Percentiles rank a stretch among this genome's conserved stretches.
Evolutionary conservation across 116 monocot species (phyloP).

Genomic region (Trichopus zeylanicus): DNA sequence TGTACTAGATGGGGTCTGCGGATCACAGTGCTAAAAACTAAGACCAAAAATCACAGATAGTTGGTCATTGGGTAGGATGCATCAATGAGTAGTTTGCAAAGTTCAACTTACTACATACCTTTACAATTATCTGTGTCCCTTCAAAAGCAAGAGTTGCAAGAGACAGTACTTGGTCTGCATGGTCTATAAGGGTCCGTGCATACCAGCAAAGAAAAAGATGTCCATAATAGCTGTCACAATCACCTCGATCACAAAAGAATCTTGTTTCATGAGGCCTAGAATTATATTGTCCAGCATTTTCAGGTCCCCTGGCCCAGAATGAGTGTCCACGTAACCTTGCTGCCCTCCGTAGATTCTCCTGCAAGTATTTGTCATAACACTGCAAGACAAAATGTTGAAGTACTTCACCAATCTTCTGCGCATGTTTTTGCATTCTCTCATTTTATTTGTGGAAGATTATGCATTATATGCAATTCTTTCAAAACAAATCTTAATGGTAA

Average conservation of each 20-base stretch:
- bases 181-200: constrained; percentile 59
- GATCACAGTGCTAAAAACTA: background rate
- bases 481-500: too few species aligned
- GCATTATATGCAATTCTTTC: background rate
- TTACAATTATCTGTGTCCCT: constrained; percentile 63
- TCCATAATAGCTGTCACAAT: constrained; percentile 93
- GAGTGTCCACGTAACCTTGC: constrained; percentile 76
- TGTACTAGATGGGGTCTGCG: background rate
- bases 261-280: constrained; percentile 86
- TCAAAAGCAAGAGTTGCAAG: constrained; percentile 86
- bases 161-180: constrained; percentile 76
- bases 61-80: background rate
- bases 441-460: background rate
- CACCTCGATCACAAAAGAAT: constrained; percentile 91
- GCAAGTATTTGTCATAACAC: constrained; percentile 97
- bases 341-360: constrained; percentile 62
- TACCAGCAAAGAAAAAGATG: constrained; percentile 96
- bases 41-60: background rate
- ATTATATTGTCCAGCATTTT: constrained; percentile 95
- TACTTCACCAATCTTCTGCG: background rate
- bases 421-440: background rate
- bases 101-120: constrained; percentile 22
- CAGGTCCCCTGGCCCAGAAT: constrained; percentile 87
- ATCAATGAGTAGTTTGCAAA: background rate
- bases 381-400: constrained; percentile 13